Conservation (phyloP, 495 filamentous ascomycete species). For the Lentithecium fluviatile region DNA sequence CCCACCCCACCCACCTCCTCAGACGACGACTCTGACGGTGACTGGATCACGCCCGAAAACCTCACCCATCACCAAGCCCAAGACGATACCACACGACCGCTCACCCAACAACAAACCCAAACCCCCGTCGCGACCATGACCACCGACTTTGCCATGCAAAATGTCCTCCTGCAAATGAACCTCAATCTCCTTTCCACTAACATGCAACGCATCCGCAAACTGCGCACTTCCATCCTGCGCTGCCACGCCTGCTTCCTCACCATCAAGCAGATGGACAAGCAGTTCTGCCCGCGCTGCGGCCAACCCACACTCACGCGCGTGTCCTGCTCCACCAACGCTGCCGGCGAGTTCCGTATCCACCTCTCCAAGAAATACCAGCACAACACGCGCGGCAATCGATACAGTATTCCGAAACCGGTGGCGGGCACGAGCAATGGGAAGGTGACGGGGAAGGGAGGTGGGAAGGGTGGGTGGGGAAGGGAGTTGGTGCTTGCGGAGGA, state of each 20-base stretch:
- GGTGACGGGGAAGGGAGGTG: conserved; percentile 58
- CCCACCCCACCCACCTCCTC: conserved; percentile 21
- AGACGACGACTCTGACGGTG: conserved; percentile 62
- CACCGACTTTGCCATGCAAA: conserved; percentile 95
- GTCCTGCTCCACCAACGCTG: conserved; percentile 74
- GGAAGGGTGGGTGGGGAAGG: conserved; percentile 82
- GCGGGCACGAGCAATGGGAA: conserved; percentile 77
- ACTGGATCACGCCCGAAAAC: conserved; percentile 95
- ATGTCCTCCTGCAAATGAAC: conserved; percentile 90
- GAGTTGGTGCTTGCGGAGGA: conserved; percentile 86
- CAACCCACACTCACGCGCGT: conserved; percentile 83
- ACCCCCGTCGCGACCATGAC: conserved; percentile 87
- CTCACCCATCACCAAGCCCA: conserved; percentile 77
- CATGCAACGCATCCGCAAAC: conserved; percentile 70
- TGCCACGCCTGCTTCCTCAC: conserved; percentile 93
- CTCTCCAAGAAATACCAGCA: conserved; percentile 94
- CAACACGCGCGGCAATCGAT: conserved; percentile 88
- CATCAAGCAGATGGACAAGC: conserved; percentile 79
- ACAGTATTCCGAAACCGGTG: conserved; percentile 87
- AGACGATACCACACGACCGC: conserved; percentile 53
- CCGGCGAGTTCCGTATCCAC: conserved; percentile 81
- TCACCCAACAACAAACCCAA: conserved; percentile 55
- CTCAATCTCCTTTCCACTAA: conserved; percentile 81
- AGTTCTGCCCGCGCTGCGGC: conserved; percentile 92
- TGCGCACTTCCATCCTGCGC: conserved; percentile 83